A percentile compares a stretch with the other conserved stretches of the same genome.
phyloP scores from a whole-genome alignment of 140 eudicot genomes.

The Anethum foeniculum region DNA sequence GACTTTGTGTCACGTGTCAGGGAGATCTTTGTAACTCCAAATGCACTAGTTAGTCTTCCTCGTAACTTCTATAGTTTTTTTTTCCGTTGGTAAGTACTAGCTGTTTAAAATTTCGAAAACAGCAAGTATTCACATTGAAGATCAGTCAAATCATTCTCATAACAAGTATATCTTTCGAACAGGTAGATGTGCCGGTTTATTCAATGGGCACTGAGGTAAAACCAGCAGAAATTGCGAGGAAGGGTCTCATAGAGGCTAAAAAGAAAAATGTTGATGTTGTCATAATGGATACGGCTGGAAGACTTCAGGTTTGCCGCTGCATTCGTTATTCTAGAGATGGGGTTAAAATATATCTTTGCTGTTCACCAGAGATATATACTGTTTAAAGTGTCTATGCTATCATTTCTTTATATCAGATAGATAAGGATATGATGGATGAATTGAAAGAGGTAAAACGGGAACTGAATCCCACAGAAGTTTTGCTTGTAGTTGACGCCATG shows the following conservation, averaged over 20 bases:
- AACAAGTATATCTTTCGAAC: constrained; percentile 29
- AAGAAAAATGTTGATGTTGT: constrained; percentile 86
- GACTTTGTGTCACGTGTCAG: background rate
- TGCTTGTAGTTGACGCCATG: constrained; percentile 99
- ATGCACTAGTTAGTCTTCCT: background rate
- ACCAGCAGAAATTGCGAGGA: constrained; percentile 86
- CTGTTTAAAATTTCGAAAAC: background rate
- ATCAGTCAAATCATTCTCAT: constrained; percentile 20
- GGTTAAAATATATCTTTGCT: background rate
- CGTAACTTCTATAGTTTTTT: background rate
- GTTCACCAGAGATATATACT: background rate
- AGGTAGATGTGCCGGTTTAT: constrained; percentile 97
- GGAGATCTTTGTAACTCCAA: background rate
- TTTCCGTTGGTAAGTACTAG: background rate
- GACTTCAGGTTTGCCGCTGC: constrained; percentile 64
- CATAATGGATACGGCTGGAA: constrained; percentile 98
- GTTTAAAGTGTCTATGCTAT: constrained; percentile 11
- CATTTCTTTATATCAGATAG: constrained; percentile 46
- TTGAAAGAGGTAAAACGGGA: constrained; percentile 73
- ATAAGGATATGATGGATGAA: constrained; percentile 91
- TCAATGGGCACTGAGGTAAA: constrained; percentile 78
- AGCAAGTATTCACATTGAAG: constrained; percentile 5
- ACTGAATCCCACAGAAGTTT: constrained; percentile 84
- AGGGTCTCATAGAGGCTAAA: constrained; percentile 83
- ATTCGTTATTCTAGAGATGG: constrained; percentile 8